Evolutionary conservation across 1,139 yeast genomes (phyloP).

Genomic region (Debaryomycetaceae sp.): DNA sequence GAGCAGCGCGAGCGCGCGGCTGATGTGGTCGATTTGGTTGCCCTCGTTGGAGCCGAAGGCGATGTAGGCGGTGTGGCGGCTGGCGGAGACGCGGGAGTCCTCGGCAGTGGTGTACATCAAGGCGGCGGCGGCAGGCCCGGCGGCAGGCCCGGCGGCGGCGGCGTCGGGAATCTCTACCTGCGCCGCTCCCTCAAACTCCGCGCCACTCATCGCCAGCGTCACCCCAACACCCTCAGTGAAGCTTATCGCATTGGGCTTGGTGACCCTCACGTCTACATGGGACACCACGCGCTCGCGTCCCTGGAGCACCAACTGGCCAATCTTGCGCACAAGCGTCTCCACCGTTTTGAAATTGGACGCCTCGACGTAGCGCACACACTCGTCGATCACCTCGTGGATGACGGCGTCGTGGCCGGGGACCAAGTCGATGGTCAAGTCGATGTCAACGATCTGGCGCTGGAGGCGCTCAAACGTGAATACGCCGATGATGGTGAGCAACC

Average conservation of each 20-base stretch:
- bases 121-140: slow-evolving; percentile 14
- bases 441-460: slow-evolving; percentile 68
- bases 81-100: slow-evolving; percentile 12
- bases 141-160: slow-evolving; percentile 4
- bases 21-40: slow-evolving; percentile 58
- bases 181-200: slow-evolving; percentile 25
- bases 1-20: slow-evolving; percentile 51
- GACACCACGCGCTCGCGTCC: slow-evolving; percentile 32
- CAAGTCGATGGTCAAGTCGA: slow-evolving; percentile 50
- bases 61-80: slow-evolving; percentile 56
- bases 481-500: slow-evolving; percentile 75
- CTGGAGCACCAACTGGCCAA: slow-evolving; percentile 59
- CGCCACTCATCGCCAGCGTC: slow-evolving; percentile 48
- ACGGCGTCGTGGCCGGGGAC: slow-evolving; percentile 23
- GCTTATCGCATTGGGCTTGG: slow-evolving; percentile 85
- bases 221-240: slow-evolving; percentile 92
- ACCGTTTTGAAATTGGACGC: slow-evolving; percentile 80
- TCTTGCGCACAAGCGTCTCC: slow-evolving; percentile 79
- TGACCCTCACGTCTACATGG: slow-evolving; percentile 53
- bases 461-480: slow-evolving; percentile 86
- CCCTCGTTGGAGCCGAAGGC: slow-evolving; percentile 94
- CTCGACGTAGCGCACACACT: slow-evolving; percentile 59
- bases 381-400: slow-evolving; percentile 38
- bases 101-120: slow-evolving; percentile 33
- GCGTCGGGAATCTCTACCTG: slow-evolving; percentile 16